Evolutionary conservation across 495 filamentous ascomycete species (phyloP).

Genomic region (Penicillium dipodomyicola): DNA sequence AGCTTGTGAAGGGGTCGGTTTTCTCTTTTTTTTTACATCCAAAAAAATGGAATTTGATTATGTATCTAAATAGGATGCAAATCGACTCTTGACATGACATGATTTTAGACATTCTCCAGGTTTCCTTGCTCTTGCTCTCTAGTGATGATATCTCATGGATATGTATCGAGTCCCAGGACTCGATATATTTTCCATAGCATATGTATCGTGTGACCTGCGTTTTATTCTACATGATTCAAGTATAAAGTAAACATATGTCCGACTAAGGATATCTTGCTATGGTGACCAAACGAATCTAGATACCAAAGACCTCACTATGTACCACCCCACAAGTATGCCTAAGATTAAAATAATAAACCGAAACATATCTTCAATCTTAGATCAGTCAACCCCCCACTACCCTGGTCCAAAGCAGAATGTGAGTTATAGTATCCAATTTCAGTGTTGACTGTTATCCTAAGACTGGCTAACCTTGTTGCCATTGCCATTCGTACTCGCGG

Average conservation of each 20-base stretch:
- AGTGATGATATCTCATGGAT: background rate
- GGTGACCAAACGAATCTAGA: background rate
- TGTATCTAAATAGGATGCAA: constrained; percentile 50
- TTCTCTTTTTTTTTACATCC: constrained; percentile 39
- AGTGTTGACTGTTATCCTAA: background rate
- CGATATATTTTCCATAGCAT: background rate
- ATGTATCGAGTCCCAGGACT: background rate
- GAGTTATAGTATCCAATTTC: background rate
- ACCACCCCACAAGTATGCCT: background rate
- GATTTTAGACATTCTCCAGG: constrained; percentile 20
- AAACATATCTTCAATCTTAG: background rate
- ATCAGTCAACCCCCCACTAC: background rate
- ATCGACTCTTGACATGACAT: constrained; percentile 48
- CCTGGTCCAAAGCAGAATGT: background rate
- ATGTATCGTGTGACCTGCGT: background rate
- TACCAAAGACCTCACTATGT: background rate
- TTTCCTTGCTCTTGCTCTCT: constrained; percentile 3
- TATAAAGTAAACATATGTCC: background rate
- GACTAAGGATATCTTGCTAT: background rate
- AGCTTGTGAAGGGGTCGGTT: constrained; percentile 41
- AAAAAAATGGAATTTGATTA: constrained; percentile 42
- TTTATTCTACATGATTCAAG: background rate
- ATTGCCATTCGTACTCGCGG: background rate
- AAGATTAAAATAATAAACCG: background rate
- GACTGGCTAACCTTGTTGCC: background rate